Base-by-base conservation (phyloP, 73 alveolate species). In the Paraurostyla sp. region DNA sequence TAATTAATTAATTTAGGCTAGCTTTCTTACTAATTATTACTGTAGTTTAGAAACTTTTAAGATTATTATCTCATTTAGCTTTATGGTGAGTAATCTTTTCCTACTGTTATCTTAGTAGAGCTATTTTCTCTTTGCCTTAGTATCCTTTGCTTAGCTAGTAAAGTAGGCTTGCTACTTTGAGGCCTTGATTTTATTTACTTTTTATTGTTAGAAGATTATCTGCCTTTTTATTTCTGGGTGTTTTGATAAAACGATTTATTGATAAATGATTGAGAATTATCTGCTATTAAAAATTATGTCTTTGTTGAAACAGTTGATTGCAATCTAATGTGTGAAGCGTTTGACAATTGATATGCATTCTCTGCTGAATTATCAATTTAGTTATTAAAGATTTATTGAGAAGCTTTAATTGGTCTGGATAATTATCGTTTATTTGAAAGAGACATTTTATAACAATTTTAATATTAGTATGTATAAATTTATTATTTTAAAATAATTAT, bases 151-250 rank as follows among this genome's bases (percentile, higher is more conserved):
- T 59, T 59, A 6, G 38, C 43, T 23, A 59, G 60, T 15, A 68
- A 18, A 18, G 42, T 9, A 33, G 83, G 83, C 62, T 36, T 68
- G 13, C 83, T 40, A 36, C 83, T 68, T 36, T 68, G 42, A 11
- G 83, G 83, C 38, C 83, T 68, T 68, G 7, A 13, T 9, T 6
- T 59, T 30, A 25, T 27, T n/a, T n/a, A n/a, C n/a, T n/a, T n/a
- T n/a, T n/a, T n/a, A n/a, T n/a, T n/a, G n/a, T n/a, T n/a, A n/a
- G n/a, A n/a, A n/a, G n/a, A n/a, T n/a, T n/a, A n/a, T 9, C 76
- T n/a, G 22, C 51, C 9, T 59, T 20, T 27, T 27, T 7, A 27
- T 23, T 59, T 7, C 23, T n/a, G 32, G 76, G 51, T 59, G 7
- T 59, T 9, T 4, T 59, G 4, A n/a, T n/a, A 4, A 23, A 25